Evolutionary conservation across 495 filamentous ascomycete species (phyloP), one percentile per base, ranked within the genome.

Genomic region (Haplographium delicatum): DNA sequence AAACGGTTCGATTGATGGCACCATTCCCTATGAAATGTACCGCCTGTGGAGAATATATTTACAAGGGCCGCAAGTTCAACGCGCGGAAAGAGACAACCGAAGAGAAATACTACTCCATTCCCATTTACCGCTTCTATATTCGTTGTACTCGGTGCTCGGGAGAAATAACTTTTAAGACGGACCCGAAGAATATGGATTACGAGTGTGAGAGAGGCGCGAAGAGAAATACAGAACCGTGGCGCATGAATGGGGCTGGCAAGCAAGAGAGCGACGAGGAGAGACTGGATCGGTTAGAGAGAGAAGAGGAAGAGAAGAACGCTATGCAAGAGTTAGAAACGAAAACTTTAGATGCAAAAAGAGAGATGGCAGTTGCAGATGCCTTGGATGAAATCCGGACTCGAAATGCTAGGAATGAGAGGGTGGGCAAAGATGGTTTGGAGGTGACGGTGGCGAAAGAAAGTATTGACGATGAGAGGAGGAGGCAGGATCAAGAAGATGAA

Each of bases 321-420:
- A 91, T 91, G 87, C 79, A 79, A 16, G 85, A 86, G 61, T 62
- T 91, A 54, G 87, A 91, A 65, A 76, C 79, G 45, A 91, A 91
- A 67, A 95, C 89, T 49, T 68, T 83, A 23, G 94, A 99, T 65
- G 88, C 89, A n/a, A 95, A 93, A 73, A 73, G 85, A 47, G 94
- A 97, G 71, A 97, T 99, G 94, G 86, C 83, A 40, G 86, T 97
- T 57, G 94, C 94, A 28, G 94, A 99, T 72, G 89, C 89, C 25
- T 68, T 99, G 55, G 94, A 99, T 68, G 90, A 97, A 70, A 96
- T 97, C 39, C 73, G 93, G 50, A 89, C 82, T 31, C 68, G 91
- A 57, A 99, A 97, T 72, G 94, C 93, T 15, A 75, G 89, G 57
- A 78, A 90, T 22, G 86, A 91, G 67, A 74, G 84, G 57, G 83